These are phyloP conservation scores for Dissoconium aciculare DNA, from an alignment of 2,329 filamentous ascomycete species.

Conservation along the genomic window DNA sequence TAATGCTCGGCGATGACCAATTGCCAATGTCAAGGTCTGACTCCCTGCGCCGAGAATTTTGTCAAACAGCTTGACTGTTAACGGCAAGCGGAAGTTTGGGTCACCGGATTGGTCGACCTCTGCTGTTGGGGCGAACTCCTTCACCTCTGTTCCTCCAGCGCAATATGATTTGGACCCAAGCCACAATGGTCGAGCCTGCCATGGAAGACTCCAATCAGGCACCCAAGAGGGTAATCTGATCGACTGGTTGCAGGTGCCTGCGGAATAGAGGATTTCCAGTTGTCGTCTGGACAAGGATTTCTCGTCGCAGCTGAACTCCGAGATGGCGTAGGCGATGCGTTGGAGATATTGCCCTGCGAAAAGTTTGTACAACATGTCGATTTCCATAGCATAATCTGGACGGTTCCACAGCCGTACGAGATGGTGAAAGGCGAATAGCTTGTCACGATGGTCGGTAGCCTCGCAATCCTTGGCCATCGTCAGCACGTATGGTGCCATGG, in stretches of 20 bases:
- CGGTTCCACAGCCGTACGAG: conserved; percentile 9
- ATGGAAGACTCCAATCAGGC: conserved; percentile 10
- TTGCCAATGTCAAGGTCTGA: conserved; percentile 4
- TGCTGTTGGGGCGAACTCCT: conserved; percentile 6
- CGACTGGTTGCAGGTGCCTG: conserved; percentile 8
- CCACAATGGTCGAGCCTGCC: conserved; percentile 11
- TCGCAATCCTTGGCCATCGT: conserved; percentile 12
- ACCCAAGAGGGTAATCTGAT: conserved; percentile 10
- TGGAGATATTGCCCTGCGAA: conserved; percentile 11
- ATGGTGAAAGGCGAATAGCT: conserved; percentile 11
- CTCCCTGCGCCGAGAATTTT: conserved; percentile 8
- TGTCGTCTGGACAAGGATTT: conserved; percentile 7
- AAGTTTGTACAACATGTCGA: conserved; percentile 8
- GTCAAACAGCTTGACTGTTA: conserved; percentile 9
- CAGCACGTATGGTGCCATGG: conserved; percentile 8
- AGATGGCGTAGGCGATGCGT: conserved; percentile 10
- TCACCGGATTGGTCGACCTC: conserved; percentile 1
- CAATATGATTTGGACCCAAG: conserved; percentile 8
- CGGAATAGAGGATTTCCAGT: conserved; percentile 10
- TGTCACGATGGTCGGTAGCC: conserved; percentile 12
- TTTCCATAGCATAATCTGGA: conserved; percentile 9
- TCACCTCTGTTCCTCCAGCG: conserved; percentile 8
- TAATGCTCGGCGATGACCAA: conserved; percentile 5
- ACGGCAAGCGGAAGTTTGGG: conserved; percentile 6
- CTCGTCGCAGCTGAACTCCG: conserved; percentile 11